phyloP scores from a whole-genome alignment of 164 flowering plant species.

The Nelumbo lutea region DNA sequence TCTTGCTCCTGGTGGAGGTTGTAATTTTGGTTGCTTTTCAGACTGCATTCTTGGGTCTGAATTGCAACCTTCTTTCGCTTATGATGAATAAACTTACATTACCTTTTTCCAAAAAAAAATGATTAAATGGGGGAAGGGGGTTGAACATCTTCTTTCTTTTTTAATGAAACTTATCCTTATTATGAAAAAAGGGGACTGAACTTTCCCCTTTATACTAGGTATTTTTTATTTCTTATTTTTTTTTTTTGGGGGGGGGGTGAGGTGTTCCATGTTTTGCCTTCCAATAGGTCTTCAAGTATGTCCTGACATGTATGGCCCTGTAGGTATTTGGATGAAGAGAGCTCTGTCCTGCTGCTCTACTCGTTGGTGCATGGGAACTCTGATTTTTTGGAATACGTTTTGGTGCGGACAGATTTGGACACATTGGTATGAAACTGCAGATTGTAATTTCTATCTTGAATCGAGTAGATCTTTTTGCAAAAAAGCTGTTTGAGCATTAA shows the following conservation, averaged over 20 bases:
- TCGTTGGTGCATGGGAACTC: slow-evolving; percentile 89
- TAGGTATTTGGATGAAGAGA: slow-evolving; percentile 91
- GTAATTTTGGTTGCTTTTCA: too few species aligned
- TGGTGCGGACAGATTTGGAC: slow-evolving; percentile 96
- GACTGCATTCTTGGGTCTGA: too few species aligned
- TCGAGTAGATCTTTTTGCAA: not conserved
- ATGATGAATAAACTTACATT: too few species aligned
- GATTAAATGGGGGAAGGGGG: too few species aligned
- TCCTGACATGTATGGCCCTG: slow-evolving; percentile 6
- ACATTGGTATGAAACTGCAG: slow-evolving; percentile 72
- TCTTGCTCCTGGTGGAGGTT: too few species aligned
- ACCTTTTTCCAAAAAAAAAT: too few species aligned
- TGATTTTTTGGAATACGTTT: slow-evolving; percentile 86
- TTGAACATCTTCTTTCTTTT: too few species aligned
- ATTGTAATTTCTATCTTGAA: not conserved
- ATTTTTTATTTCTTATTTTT: too few species aligned
- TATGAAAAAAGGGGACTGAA: too few species aligned
- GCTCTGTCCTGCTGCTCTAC: slow-evolving; percentile 74
- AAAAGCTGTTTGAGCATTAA: not conserved
- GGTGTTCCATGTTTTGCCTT: not conserved
- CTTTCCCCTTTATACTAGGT: too few species aligned
- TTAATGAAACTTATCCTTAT: too few species aligned
- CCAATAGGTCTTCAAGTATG: not conserved
- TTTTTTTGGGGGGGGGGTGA: not conserved
- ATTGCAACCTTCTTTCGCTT: too few species aligned